Percentiles rank a stretch among this genome's conserved stretches.
Evolutionary conservation across 441 rosid genomes (phyloP).

Genomic region (Dalechampia spathulata): DNA sequence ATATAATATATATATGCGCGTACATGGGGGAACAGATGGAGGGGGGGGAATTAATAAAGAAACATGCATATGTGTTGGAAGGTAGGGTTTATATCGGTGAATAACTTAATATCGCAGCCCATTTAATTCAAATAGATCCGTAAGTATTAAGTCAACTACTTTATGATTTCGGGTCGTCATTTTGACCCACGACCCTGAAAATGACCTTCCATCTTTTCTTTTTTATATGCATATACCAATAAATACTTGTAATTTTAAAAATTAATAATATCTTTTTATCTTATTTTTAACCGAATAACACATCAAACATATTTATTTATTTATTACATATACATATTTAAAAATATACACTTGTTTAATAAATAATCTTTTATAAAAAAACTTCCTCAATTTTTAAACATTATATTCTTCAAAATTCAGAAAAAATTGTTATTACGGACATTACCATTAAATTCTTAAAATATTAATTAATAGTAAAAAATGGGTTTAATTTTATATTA

Average conservation of each 20-base stretch:
- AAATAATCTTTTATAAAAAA: too few species aligned
- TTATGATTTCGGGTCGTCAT: neutral
- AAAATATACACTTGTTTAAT: too few species aligned
- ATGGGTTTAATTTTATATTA: neutral
- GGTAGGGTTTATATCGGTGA: neutral
- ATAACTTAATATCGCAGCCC: too few species aligned
- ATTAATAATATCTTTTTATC: too few species aligned
- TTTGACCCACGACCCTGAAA: neutral
- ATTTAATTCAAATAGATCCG: neutral
- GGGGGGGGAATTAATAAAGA: neutral
- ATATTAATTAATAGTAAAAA: neutral
- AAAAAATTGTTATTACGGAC: too few species aligned
- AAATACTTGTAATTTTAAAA: neutral
- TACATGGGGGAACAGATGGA: too few species aligned
- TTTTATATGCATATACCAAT: too few species aligned
- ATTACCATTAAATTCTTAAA: too few species aligned
- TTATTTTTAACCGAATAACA: neutral
- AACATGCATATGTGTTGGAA: neutral
- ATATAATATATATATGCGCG: too few species aligned
- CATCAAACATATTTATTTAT: neutral
- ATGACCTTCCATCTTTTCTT: too few species aligned
- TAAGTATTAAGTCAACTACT: neutral
- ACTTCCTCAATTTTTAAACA: too few species aligned
- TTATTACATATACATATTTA: neutral
- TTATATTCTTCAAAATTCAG: too few species aligned